Conservation (phyloP, 2,329 filamentous ascomycete genomes). For the Bisporella sp. region DNA sequence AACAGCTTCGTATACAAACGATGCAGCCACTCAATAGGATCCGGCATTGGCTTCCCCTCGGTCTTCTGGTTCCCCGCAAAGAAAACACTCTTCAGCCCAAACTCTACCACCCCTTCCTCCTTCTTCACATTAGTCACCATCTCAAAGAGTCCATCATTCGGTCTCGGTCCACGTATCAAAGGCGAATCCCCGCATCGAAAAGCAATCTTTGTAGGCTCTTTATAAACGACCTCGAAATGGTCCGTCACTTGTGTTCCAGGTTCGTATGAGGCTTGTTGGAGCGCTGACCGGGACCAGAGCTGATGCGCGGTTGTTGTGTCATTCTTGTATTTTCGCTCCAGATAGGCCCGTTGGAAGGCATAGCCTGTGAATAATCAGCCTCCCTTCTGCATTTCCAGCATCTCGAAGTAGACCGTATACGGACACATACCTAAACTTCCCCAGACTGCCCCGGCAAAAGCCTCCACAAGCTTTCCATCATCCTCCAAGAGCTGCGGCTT, state of each 20-base stretch:
- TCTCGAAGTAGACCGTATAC: background rate
- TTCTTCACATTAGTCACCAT: slow-evolving; percentile 55
- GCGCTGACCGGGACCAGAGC: slow-evolving; percentile 52
- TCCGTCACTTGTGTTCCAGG: slow-evolving; percentile 59
- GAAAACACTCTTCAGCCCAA: slow-evolving; percentile 57
- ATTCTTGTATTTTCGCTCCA: slow-evolving; percentile 51
- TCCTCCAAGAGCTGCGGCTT: slow-evolving; percentile 58
- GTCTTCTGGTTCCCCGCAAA: slow-evolving; percentile 44
- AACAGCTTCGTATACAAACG: slow-evolving; percentile 48
- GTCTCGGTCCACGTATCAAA: slow-evolving; percentile 45
- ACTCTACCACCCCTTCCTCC: slow-evolving; percentile 54
- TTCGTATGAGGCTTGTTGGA: slow-evolving; percentile 50
- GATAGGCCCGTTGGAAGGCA: slow-evolving; percentile 48
- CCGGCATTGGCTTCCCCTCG: slow-evolving; percentile 35
- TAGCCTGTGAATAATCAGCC: slow-evolving; percentile 30
- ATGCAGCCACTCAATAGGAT: slow-evolving; percentile 42
- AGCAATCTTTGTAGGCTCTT: slow-evolving; percentile 51
- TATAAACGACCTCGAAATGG: slow-evolving; percentile 65
- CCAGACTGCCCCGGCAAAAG: slow-evolving; percentile 25
- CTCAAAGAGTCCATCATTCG: slow-evolving; percentile 60
- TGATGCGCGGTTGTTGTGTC: slow-evolving; percentile 48
- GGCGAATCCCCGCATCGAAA: slow-evolving; percentile 62
- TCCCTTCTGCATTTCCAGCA: background rate
- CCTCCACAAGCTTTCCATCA: slow-evolving; percentile 51
- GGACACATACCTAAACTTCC: slow-evolving; percentile 39